Conservation (phyloP, 805 yeast species). For the Metschnikowia baotianmanensis region DNA sequence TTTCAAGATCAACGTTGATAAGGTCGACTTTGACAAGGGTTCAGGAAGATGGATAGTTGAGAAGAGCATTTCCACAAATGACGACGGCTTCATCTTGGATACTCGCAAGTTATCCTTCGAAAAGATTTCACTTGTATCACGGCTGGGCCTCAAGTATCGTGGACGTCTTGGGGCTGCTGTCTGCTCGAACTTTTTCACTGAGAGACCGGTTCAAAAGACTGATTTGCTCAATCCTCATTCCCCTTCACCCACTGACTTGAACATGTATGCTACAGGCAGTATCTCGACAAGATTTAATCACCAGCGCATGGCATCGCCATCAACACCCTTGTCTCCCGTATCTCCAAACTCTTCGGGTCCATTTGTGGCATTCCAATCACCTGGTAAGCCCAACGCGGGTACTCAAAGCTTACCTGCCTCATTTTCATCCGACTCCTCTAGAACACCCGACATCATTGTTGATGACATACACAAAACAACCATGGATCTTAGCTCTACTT, state of each 20-base stretch:
- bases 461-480: too few species aligned
- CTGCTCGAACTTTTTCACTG: conserved; percentile 8
- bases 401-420: conserved; percentile 1
- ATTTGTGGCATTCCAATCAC: neutral
- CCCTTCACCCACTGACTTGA: conserved; percentile 1
- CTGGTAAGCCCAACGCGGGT: neutral
- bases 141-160: conserved; percentile 16
- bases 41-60: conserved; percentile 37
- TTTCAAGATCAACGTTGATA: conserved; percentile 38
- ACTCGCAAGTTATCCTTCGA: conserved; percentile 46
- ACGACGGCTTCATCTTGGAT: conserved; percentile 60
- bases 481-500: too few species aligned
- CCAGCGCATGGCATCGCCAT: neutral
- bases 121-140: conserved; percentile 32
- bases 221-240: neutral
- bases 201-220: neutral
- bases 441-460: too few species aligned
- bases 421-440: conserved; percentile 1
- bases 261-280: neutral
- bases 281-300: neutral
- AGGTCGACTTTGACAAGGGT: conserved; percentile 23
- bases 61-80: conserved; percentile 47
- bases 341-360: neutral
- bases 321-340: conserved; percentile 2
- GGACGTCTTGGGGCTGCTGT: conserved; percentile 37